Base-by-base conservation (phyloP, 305 asterid species). In the Fraxinus latifolia region DNA sequence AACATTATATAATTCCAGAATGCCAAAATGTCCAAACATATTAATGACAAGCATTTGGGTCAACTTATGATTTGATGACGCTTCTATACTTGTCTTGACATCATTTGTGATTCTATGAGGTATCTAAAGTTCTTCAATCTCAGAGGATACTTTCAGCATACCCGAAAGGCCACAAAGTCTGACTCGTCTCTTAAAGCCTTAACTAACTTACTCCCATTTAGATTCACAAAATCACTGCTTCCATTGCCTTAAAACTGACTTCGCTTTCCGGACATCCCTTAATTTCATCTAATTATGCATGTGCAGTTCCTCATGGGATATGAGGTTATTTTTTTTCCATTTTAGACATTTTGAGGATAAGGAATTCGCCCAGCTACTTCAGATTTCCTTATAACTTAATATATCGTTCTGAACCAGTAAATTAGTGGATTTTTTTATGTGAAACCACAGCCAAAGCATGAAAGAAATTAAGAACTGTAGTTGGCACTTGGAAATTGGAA, bases 101-200 rank as follows among this genome's bases (percentile, higher is more conserved):
- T 25, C 25, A 23, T 76, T 27, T 55, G 23, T 71, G 74, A 55
- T 37, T 70, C 70, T 77, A 58, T 58, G 7, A 79, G 74, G 71
- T 53, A 78, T 23, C 70, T 21, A 32, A 7, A 72, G 33, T 2
- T 76, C 74, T 70, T 62, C 74, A 39, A 75, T 55, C n/a, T 62
- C 60, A 77, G 27, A 11, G 68, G 34, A 53, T n/a, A 77, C 36
- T 4, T 47, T 47, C 76, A 47, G 72, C 80, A 76, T 53, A 53
- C 31, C 34, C 32, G 1, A 44, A 36, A 71, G 23, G 71, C 71
- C 75, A 60, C 58, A 29, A 73, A 12, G 58, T 60, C 33, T 58
- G 68, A 58, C 17, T 42, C 17, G 42, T 80, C 80, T 76, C 75
- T 76, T 75, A 33, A 76, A 65, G 70, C n/a, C 72, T 42, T 29